phyloP scores from a whole-genome alignment of 768 basidiomycete species.

The Plicaturopsis crispa region DNA sequence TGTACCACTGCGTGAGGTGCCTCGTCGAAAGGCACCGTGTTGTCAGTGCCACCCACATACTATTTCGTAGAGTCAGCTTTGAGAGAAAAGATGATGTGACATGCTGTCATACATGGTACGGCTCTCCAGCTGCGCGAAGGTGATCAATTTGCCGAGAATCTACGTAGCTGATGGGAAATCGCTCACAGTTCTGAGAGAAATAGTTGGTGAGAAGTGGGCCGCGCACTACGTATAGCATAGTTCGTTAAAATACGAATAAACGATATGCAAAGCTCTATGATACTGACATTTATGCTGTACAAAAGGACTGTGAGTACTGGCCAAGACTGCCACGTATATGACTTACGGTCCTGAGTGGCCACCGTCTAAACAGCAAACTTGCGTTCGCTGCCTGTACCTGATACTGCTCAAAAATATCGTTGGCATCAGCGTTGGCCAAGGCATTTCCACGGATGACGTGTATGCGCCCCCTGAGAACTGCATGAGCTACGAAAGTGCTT shows the following conservation, averaged over 20 bases:
- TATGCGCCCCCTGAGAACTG: slow-evolving; percentile 45
- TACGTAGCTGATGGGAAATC: slow-evolving; percentile 1
- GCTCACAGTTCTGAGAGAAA: slow-evolving; percentile 78
- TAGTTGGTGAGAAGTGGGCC: slow-evolving; percentile 71
- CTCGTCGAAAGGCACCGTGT: slow-evolving; percentile 57
- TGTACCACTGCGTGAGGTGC: slow-evolving; percentile 52
- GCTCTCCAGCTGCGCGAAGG: slow-evolving; percentile 52
- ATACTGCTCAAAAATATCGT: slow-evolving; percentile 56
- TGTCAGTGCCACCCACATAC: slow-evolving; percentile 74
- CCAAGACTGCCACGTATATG: neutral
- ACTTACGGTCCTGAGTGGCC: slow-evolving; percentile 62
- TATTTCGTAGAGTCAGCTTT: slow-evolving; percentile 16
- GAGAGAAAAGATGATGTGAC: neutral
- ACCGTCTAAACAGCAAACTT: slow-evolving; percentile 55
- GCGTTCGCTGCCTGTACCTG: slow-evolving; percentile 57
- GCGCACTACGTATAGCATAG: slow-evolving; percentile 37
- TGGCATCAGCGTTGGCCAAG: slow-evolving; percentile 33
- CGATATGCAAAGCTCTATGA: neutral
- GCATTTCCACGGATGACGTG: slow-evolving; percentile 37
- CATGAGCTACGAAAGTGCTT: slow-evolving; percentile 1
- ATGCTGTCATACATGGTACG: slow-evolving; percentile 54
- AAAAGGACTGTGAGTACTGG: slow-evolving; percentile 4
- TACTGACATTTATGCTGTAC: slow-evolving; percentile 62
- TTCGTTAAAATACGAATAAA: neutral
- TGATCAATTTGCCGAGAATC: slow-evolving; percentile 1